Conservation (phyloP, 768 basidiomycete genomes). For the Boletus subparvulus region DNA sequence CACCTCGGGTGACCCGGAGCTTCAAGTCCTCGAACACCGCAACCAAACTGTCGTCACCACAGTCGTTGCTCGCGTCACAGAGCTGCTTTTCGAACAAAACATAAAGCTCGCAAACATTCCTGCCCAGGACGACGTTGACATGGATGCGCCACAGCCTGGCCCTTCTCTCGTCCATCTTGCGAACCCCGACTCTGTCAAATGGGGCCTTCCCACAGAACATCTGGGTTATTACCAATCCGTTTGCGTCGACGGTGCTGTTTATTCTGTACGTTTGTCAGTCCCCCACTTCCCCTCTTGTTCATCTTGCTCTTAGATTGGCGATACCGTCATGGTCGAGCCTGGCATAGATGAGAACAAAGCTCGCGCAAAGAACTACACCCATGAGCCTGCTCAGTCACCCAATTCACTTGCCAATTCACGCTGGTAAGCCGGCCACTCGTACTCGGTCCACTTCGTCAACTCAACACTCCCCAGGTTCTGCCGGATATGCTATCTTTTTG, state of each 20-base stretch:
- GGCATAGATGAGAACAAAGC: constrained; percentile 47
- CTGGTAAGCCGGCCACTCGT: constrained; percentile 49
- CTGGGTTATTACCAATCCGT: constrained; percentile 44
- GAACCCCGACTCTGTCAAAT: constrained; percentile 36
- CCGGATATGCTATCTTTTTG: constrained; percentile 63
- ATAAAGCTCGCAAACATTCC: constrained; percentile 39
- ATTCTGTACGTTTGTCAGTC: constrained; percentile 42
- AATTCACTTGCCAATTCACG: constrained; percentile 57
- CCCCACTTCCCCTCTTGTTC: background rate
- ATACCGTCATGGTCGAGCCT: constrained; percentile 61
- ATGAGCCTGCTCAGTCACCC: constrained; percentile 43
- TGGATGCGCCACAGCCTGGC: constrained; percentile 13
- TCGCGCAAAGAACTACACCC: constrained; percentile 41
- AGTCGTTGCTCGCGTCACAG: constrained; percentile 44
- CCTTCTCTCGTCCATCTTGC: constrained; percentile 25
- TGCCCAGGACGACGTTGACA: constrained; percentile 29
- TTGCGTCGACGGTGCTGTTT: constrained; percentile 55
- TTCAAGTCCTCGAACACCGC: constrained; percentile 37
- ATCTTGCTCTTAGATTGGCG: constrained; percentile 49
- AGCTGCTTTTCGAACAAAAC: constrained; percentile 46
- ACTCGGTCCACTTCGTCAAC: background rate
- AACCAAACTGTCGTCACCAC: constrained; percentile 46
- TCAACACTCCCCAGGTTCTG: constrained; percentile 55
- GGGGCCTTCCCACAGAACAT: constrained; percentile 29
- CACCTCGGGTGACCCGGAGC: constrained; percentile 22